Evolutionary conservation across 495 filamentous ascomycete genomes (phyloP).

Genomic region (Haplographium delicatum): DNA sequence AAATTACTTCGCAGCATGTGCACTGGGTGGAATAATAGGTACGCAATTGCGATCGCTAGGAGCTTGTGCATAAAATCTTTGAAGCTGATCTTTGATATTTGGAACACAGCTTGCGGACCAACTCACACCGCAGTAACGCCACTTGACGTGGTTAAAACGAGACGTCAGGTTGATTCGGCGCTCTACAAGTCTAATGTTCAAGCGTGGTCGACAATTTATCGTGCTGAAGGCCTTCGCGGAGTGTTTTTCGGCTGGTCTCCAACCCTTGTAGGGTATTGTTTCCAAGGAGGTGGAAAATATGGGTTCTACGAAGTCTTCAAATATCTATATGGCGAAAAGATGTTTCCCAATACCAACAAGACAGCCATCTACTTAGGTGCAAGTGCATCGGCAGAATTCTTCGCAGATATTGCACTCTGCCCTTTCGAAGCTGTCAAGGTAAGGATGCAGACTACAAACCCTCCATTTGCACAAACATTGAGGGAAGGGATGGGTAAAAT

Average conservation of each 20-base stretch:
- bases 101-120: constrained; percentile 56
- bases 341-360: constrained; percentile 57
- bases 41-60: no score
- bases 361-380: constrained; percentile 62
- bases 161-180: constrained; percentile 66
- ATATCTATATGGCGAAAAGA: constrained; percentile 58
- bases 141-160: constrained; percentile 64
- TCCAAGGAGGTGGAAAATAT: constrained; percentile 75
- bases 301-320: constrained; percentile 76
- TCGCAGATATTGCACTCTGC: constrained; percentile 63
- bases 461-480: constrained; percentile 56
- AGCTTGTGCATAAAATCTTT: no score
- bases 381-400: constrained; percentile 60
- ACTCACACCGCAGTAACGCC: constrained; percentile 48
- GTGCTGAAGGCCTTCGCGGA: constrained; percentile 60
- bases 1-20: constrained; percentile 63
- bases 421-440: constrained; percentile 70
- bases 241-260: constrained; percentile 71
- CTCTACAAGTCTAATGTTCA: constrained; percentile 64
- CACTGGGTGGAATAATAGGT: constrained; percentile 61
- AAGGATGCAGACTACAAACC: constrained; percentile 66
- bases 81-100: no score
- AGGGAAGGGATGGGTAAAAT: constrained; percentile 60
- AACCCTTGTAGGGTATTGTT: constrained; percentile 63
- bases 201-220: constrained; percentile 61